These are phyloP conservation scores for Comarum palustre DNA, from an alignment of 306 rosid genomes.

Conservation along the genomic window DNA sequence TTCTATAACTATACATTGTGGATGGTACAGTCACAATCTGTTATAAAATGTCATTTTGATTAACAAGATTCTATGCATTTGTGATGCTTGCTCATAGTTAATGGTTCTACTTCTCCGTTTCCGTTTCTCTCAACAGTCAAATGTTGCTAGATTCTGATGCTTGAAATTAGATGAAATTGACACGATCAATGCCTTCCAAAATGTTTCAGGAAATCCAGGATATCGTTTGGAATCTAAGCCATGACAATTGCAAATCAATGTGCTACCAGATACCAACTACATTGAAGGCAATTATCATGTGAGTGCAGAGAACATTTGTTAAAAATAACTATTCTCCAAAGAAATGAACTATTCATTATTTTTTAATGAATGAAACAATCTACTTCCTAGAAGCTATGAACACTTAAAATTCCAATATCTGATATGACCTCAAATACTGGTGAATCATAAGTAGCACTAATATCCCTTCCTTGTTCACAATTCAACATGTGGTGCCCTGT, in stretches of 20 bases:
- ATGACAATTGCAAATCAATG: neutral
- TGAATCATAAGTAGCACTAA: slow-evolving; percentile 33
- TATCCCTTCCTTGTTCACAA: slow-evolving; percentile 29
- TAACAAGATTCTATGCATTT: slow-evolving; percentile 4
- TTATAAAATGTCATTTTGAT: neutral
- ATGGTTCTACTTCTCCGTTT: neutral
- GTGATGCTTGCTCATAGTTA: neutral
- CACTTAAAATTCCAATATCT: slow-evolving; percentile 40
- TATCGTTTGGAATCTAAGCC: neutral
- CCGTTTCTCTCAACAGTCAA: too few species aligned
- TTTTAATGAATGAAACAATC: slow-evolving; percentile 7
- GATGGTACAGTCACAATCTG: slow-evolving; percentile 1
- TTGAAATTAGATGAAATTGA: neutral
- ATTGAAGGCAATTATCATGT: neutral
- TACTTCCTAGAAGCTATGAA: slow-evolving; percentile 27
- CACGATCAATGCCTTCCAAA: neutral
- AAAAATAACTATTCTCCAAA: neutral
- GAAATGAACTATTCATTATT: neutral
- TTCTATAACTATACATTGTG: neutral
- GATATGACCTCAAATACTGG: slow-evolving; percentile 66
- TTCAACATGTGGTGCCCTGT: slow-evolving; percentile 32
- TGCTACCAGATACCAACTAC: neutral
- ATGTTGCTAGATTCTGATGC: neutral
- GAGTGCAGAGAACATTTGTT: neutral
- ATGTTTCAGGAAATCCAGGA: neutral